Conservation (phyloP, 2,329 filamentous ascomycete species). For the Nigrospora osmanthi region DNA sequence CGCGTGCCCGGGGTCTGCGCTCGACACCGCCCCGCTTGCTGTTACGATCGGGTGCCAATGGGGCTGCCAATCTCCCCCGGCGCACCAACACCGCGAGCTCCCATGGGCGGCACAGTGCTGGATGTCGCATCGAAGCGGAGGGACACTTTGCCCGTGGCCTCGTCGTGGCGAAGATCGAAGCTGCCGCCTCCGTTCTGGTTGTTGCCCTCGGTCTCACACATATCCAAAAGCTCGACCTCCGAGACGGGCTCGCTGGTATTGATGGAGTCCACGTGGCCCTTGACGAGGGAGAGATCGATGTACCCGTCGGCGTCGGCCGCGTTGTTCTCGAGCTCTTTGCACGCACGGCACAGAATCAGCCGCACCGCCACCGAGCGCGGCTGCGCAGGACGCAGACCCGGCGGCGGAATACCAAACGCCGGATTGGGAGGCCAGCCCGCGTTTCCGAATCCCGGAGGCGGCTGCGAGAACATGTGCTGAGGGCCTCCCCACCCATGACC, state of each 20-base stretch:
- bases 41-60: constrained; percentile 5
- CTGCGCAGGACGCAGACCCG: constrained; percentile 36
- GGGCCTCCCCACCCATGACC: constrained; percentile 30
- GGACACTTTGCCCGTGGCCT: constrained; percentile 23
- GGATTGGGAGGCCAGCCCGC: constrained; percentile 24
- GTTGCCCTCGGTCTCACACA: constrained; percentile 89
- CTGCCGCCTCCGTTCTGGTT: constrained; percentile 81
- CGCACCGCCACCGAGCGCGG: constrained; percentile 64
- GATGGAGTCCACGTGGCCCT: constrained; percentile 55
- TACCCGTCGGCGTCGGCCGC: constrained; percentile 51
- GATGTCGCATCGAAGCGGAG: constrained; percentile 51
- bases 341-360: constrained; percentile 69
- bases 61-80: constrained; percentile 68
- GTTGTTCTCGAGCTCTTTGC: constrained; percentile 49
- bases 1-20: background rate
- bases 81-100: constrained; percentile 40
- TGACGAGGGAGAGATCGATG: constrained; percentile 59
- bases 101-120: constrained; percentile 29
- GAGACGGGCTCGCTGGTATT: constrained; percentile 35
- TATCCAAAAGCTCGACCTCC: constrained; percentile 65
- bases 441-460: constrained; percentile 38
- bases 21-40: no score
- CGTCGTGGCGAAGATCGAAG: constrained; percentile 60
- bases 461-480: constrained; percentile 26
- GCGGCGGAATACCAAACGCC: constrained; percentile 20